Percentiles rank a stretch among this genome's conserved stretches.
These are phyloP conservation scores for Alternaria arborescens DNA, from an alignment of 2,329 filamentous ascomycete species.

Conservation along the genomic window DNA sequence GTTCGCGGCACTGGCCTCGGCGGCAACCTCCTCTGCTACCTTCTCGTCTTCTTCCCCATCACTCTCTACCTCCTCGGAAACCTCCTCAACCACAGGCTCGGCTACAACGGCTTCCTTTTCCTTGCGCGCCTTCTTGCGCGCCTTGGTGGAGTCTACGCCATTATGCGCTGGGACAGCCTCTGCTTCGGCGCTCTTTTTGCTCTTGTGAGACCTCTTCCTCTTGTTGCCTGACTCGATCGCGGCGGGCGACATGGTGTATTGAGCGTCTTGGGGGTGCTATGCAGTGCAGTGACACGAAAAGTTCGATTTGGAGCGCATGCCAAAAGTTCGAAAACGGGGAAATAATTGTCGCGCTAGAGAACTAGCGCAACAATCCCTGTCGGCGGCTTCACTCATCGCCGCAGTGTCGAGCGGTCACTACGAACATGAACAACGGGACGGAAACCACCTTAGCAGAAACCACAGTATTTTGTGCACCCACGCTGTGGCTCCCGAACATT, in stretches of 20 bases:
- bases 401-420: too few species aligned
- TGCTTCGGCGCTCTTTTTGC: slow-evolving; percentile 43
- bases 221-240: slow-evolving; percentile 54
- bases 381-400: too few species aligned
- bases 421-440: too few species aligned
- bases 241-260: slow-evolving; percentile 46
- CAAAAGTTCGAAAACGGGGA: slow-evolving; percentile 14
- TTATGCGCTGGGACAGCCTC: slow-evolving; percentile 25
- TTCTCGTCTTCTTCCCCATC: slow-evolving; percentile 45
- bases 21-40: slow-evolving; percentile 45
- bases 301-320: slow-evolving; percentile 15
- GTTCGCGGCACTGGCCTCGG: slow-evolving; percentile 25
- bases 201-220: slow-evolving; percentile 59
- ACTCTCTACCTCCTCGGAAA: slow-evolving; percentile 44
- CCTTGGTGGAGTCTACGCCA: slow-evolving; percentile 42
- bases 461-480: too few species aligned
- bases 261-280: slow-evolving; percentile 1
- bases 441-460: too few species aligned
- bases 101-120: slow-evolving; percentile 45
- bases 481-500: too few species aligned
- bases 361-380: not conserved
- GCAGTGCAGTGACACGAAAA: slow-evolving; percentile 7
- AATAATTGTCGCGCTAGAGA: slow-evolving; percentile 19
- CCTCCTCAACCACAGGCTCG: slow-evolving; percentile 28
- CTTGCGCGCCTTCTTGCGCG: slow-evolving; percentile 50